Evolutionary conservation across 2,329 filamentous ascomycete species (phyloP).

Genomic region (Dactylellina cionopaga): DNA sequence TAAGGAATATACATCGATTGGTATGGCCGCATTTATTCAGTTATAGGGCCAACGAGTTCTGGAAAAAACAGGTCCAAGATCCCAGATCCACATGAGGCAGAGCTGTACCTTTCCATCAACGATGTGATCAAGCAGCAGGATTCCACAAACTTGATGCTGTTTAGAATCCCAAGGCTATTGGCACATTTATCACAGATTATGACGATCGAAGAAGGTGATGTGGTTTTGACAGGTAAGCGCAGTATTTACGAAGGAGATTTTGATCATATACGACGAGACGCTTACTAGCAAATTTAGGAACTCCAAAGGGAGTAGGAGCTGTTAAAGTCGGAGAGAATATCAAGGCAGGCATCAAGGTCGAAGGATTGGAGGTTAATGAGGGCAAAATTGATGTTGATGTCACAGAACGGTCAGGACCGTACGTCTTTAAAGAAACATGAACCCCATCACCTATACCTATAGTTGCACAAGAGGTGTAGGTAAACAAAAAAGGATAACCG

Average conservation of each 20-base stretch:
- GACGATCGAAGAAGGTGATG: slow-evolving; percentile 89
- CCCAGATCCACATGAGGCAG: slow-evolving; percentile 85
- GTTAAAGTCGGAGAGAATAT: slow-evolving; percentile 88
- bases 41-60: not conserved
- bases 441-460: not conserved
- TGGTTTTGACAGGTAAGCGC: slow-evolving; percentile 76
- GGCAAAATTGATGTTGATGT: slow-evolving; percentile 84
- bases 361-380: slow-evolving; percentile 84
- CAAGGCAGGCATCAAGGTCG: slow-evolving; percentile 80
- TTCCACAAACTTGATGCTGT: slow-evolving; percentile 93
- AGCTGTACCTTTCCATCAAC: slow-evolving; percentile 88
- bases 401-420: slow-evolving; percentile 67
- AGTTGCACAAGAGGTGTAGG: not conserved
- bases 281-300: slow-evolving; percentile 66
- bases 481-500: not conserved
- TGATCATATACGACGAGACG: not conserved
- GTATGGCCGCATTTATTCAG: too few relatives aligned
- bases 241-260: not conserved
- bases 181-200: slow-evolving; percentile 94
- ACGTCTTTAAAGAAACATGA: slow-evolving; percentile 49
- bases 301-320: slow-evolving; percentile 91
- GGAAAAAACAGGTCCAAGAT: slow-evolving; percentile 67
- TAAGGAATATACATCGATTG: not conserved
- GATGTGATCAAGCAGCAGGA: slow-evolving; percentile 80
- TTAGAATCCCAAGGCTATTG: slow-evolving; percentile 84